Percentiles rank a stretch among this genome's conserved stretches.
Evolutionary conservation across 2,329 filamentous ascomycete genomes (phyloP).

Genomic region (Cladobotryum mycophilum): DNA sequence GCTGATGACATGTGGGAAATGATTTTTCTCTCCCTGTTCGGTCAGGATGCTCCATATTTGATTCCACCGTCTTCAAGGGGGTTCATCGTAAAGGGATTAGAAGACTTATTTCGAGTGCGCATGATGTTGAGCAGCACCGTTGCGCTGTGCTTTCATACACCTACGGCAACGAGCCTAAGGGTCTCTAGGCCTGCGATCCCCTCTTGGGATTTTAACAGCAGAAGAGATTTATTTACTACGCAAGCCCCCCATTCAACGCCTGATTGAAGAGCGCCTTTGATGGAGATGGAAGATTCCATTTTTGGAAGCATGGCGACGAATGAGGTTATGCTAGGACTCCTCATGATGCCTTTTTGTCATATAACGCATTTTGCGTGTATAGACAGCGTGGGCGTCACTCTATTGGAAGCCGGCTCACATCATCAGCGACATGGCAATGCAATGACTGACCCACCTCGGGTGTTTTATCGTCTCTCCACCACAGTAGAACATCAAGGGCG

Average conservation of each 20-base stretch:
- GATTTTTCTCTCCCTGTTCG: slow-evolving; percentile 22
- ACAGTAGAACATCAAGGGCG: too few species aligned
- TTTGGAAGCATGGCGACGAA: slow-evolving; percentile 65
- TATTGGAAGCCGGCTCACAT: background rate
- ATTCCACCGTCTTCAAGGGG: slow-evolving; percentile 63
- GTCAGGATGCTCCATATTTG: slow-evolving; percentile 40
- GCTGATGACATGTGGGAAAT: slow-evolving; percentile 38
- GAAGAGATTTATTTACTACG: slow-evolving; percentile 48
- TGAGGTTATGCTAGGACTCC: slow-evolving; percentile 25
- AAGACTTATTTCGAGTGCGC: slow-evolving; percentile 61
- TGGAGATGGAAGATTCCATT: slow-evolving; percentile 74
- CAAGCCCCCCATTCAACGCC: slow-evolving; percentile 61
- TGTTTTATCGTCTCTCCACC: too few species aligned
- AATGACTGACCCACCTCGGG: too few species aligned
- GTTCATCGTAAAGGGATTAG: slow-evolving; percentile 65
- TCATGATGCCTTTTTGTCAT: slow-evolving; percentile 17
- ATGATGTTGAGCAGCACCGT: slow-evolving; percentile 54
- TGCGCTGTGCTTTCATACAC: slow-evolving; percentile 50
- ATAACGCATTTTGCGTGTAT: background rate
- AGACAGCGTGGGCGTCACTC: background rate
- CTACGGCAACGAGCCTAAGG: slow-evolving; percentile 39
- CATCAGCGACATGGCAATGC: too few species aligned
- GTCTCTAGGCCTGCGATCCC: background rate
- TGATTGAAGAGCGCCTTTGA: slow-evolving; percentile 69
- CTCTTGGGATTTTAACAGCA: slow-evolving; percentile 40